Evolutionary conservation across 495 filamentous ascomycete species (phyloP), one percentile per base, ranked within the genome.

Genomic region (Talaromyces adpressus): DNA sequence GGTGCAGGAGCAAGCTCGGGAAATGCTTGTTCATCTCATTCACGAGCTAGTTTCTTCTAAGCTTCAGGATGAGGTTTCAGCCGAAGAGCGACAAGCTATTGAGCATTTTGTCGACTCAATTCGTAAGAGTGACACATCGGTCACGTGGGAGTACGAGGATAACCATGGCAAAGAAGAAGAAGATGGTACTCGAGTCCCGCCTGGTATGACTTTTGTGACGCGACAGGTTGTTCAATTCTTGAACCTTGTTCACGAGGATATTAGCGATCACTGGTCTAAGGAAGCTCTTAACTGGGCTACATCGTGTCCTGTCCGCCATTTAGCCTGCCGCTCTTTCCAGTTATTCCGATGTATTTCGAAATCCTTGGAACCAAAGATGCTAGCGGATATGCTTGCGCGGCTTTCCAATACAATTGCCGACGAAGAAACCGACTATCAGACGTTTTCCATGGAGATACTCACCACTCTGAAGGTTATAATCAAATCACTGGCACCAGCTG

Each of bases 11-110:
- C 92, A 98, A 72, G 92, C 94, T 47, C 87, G 93, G 52, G 94
- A 98, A 69, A 96, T 98, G 94, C 83, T 98, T 16, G 92, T 98
- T 34, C 94, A 98, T 78, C 82, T 98, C 8, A 96, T 98, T 56
- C 94, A 98, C 69, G 95, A 98, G 70, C 83, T 98, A 16, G 89
- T 98, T 30, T 92, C 97, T 41, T 94, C 95, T 1, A 89, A 88
- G 63, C 84, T 97, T 52, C 91, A 93, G 63, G 90, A 96, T 62
- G 81, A 86, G 60, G 84, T 82, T 6, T 82, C 85, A 0, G 69
- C 72, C 1, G 82, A 85, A 8, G 86, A 82, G n/a, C 91, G 90
- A 66, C 82, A 85, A 61, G 81, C 84, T 1, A 91, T 96, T 59
- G 90, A 98, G 71, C 85, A 90, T 62, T 88, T 98, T 69, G 90